These are phyloP conservation scores for Pleoardoris graminearum DNA, from an alignment of 2,329 filamentous ascomycete species.

Conservation along the genomic window DNA sequence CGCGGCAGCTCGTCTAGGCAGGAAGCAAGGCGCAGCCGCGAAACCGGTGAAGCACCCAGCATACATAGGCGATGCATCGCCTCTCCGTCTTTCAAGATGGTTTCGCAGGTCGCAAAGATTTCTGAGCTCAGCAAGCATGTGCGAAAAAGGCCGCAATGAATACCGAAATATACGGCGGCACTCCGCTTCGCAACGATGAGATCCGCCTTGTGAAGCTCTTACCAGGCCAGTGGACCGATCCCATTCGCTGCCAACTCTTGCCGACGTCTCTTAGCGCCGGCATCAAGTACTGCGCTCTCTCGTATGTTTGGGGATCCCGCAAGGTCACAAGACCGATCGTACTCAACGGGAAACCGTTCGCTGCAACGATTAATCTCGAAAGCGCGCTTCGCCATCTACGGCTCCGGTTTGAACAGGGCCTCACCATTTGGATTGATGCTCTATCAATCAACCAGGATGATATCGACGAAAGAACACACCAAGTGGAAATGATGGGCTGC, in stretches of 20 bases:
- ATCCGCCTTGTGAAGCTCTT: constrained; percentile 13
- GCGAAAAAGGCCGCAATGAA: background rate
- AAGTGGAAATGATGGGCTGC: constrained; percentile 22
- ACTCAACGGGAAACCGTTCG: constrained; percentile 4
- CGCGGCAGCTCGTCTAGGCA: too few relatives aligned
- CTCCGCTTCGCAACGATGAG: constrained; percentile 2
- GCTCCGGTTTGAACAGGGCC: constrained; percentile 1
- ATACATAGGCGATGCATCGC: background rate
- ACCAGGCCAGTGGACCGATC: constrained; percentile 17
- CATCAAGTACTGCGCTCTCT: constrained; percentile 14
- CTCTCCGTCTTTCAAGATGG: too few relatives aligned
- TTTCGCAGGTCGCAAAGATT: too few relatives aligned
- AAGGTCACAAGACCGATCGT: constrained; percentile 3
- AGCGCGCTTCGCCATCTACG: constrained; percentile 17
- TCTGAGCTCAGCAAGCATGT: too few relatives aligned
- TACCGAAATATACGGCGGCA: background rate
- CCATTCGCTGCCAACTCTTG: constrained; percentile 14
- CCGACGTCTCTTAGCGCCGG: background rate
- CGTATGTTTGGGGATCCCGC: constrained; percentile 21
- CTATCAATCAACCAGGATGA: constrained; percentile 26
- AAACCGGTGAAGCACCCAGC: background rate
- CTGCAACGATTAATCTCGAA: constrained; percentile 20
- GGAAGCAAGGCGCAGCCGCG: background rate
- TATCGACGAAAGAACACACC: constrained; percentile 15
- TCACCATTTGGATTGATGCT: constrained; percentile 23